Evolutionary conservation across 2,329 filamentous ascomycete genomes (phyloP).

Genomic region (Anisogramma anomala): DNA sequence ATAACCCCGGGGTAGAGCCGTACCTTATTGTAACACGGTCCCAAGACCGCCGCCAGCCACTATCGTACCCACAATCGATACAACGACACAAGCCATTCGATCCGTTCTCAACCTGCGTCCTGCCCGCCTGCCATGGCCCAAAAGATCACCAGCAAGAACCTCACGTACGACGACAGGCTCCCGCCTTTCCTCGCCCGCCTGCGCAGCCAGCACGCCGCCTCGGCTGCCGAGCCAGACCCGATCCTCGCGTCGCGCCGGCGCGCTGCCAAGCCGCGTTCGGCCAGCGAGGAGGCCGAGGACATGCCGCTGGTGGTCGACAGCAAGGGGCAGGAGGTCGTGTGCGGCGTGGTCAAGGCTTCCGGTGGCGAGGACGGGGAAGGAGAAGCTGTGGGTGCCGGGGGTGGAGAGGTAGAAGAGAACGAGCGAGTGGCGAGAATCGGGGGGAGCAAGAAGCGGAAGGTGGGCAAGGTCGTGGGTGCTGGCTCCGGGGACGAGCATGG

Average conservation of each 20-base stretch:
- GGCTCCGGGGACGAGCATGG: conserved; percentile 22
- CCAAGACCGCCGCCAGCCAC: no score
- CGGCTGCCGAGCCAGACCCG: conserved; percentile 38
- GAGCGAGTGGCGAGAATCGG: conserved; percentile 29
- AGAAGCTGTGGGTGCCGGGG: conserved; percentile 14
- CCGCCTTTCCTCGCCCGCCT: conserved; percentile 51
- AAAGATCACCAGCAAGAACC: conserved; percentile 60
- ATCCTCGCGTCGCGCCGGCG: conserved; percentile 38
- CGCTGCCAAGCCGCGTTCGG: conserved; percentile 42
- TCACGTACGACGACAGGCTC: conserved; percentile 50
- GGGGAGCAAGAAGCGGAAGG: conserved; percentile 42
- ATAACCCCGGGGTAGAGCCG: no score
- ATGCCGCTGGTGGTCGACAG: conserved; percentile 66
- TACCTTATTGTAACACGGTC: no score
- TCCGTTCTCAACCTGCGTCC: background rate
- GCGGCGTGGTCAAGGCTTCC: no score
- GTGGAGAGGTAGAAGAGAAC: conserved; percentile 13
- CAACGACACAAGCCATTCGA: no score
- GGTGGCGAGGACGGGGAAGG: conserved; percentile 15
- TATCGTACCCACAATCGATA: no score
- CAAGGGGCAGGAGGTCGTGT: conserved; percentile 48
- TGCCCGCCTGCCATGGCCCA: conserved; percentile 29
- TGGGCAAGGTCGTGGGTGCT: conserved; percentile 37
- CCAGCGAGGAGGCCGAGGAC: conserved; percentile 63
- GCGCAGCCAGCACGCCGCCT: conserved; percentile 39